Evolutionary conservation across 139 green algal genomes (phyloP).

Genomic region (Zygnema circumcarinatum): DNA sequence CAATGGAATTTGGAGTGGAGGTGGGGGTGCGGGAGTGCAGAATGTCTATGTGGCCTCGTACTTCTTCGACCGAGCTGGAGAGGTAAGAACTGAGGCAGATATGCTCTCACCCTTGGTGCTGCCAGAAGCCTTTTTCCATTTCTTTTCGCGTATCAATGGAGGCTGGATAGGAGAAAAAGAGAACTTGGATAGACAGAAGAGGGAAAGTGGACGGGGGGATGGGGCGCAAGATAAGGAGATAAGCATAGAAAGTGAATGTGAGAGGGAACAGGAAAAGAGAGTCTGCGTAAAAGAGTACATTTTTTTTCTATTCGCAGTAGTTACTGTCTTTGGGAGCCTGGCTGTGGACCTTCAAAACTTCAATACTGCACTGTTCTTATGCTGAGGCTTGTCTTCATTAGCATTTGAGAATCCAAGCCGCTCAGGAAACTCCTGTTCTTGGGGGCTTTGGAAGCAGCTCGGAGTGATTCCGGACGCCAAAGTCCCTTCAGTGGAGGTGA

Average conservation of each 20-base stretch:
- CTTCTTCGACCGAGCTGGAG: slow-evolving; percentile 89
- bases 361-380: no score
- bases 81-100: slow-evolving; percentile 63
- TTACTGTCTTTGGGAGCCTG: no score
- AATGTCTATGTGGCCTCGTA: slow-evolving; percentile 93
- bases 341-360: no score
- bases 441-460: slow-evolving; percentile 55
- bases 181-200: not conserved
- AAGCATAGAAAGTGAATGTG: no score
- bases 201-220: not conserved
- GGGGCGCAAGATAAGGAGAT: no score
- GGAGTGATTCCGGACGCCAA: slow-evolving; percentile 60
- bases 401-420: no score
- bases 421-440: no score
- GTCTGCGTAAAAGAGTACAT: no score
- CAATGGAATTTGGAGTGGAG: slow-evolving; percentile 82
- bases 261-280: no score
- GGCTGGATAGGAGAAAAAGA: slow-evolving; percentile 9
- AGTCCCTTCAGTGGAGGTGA: slow-evolving; percentile 52
- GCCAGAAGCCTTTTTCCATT: not conserved
- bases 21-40: slow-evolving; percentile 51
- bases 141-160: slow-evolving; percentile 59
- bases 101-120: not conserved
- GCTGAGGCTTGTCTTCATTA: no score
- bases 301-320: no score